Percentiles rank a stretch among this genome's conserved stretches.
phyloP scores from a whole-genome alignment of 768 basidiomycete genomes.

The Auriculariales sp. region DNA sequence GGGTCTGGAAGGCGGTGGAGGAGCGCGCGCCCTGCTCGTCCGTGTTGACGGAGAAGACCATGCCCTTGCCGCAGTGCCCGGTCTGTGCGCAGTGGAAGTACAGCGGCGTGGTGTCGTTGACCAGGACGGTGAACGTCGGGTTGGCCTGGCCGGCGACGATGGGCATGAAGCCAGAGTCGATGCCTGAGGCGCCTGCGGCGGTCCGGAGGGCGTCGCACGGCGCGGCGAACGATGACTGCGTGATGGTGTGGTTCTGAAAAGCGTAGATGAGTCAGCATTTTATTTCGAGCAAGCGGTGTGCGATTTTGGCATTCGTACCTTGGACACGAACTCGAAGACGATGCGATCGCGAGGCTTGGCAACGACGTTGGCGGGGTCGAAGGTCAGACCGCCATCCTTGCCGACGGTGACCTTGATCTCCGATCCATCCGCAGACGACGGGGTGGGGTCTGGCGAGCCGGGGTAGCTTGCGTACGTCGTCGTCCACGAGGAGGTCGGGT shows the following conservation, averaged over 20 bases:
- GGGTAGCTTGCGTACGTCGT: conserved; percentile 44
- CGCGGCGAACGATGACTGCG: conserved; percentile 33
- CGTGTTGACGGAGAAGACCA: conserved; percentile 48
- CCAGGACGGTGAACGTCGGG: conserved; percentile 40
- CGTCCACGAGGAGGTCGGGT: conserved; percentile 32
- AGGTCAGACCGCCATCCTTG: conserved; percentile 26
- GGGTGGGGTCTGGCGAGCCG: conserved; percentile 38
- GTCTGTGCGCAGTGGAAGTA: conserved; percentile 30
- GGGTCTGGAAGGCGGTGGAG: conserved; percentile 41
- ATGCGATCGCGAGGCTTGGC: conserved; percentile 41
- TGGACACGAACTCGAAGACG: conserved; percentile 34
- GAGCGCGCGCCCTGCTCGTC: conserved; percentile 32
- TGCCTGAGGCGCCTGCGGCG: conserved; percentile 10
- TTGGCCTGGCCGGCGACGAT: conserved; percentile 28
- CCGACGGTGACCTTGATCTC: conserved; percentile 42
- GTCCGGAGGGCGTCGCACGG: conserved; percentile 16
- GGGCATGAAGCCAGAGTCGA: conserved; percentile 13
- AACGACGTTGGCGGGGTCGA: conserved; percentile 32
- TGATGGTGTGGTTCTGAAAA: conserved; percentile 18
- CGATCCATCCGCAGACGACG: conserved; percentile 28
- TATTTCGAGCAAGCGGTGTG: too few relatives aligned
- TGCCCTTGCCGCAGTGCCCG: conserved; percentile 39
- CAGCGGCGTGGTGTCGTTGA: conserved; percentile 38
- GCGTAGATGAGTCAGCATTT: too few relatives aligned
- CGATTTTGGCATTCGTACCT: too few relatives aligned